Percentiles rank a stretch among this genome's conserved stretches.
These are phyloP conservation scores for Sarocladium kiliense DNA, from an alignment of 2,329 filamentous ascomycete genomes.

Conservation along the genomic window DNA sequence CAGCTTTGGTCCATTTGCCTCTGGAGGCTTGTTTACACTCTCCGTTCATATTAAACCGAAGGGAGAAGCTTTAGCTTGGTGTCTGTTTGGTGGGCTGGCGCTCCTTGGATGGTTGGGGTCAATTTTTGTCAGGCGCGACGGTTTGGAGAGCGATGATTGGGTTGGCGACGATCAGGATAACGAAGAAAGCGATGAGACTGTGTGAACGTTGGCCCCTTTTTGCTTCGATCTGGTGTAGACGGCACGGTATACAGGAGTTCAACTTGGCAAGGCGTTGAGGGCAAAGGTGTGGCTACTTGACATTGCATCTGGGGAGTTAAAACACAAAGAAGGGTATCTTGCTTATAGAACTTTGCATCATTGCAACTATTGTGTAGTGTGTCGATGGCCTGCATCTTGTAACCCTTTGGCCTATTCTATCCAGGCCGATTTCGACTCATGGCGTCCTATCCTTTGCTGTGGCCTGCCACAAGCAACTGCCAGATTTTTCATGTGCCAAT, in stretches of 20 bases:
- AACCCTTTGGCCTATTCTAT: too few relatives aligned
- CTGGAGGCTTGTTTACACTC: constrained; percentile 79
- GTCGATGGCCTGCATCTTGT: too few relatives aligned
- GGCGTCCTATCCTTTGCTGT: too few relatives aligned
- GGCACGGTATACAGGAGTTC: too few relatives aligned
- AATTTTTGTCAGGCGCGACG: constrained; percentile 65
- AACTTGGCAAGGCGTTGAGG: too few relatives aligned
- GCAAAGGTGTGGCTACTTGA: too few relatives aligned
- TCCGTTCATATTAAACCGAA: constrained; percentile 69
- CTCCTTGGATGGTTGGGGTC: constrained; percentile 76
- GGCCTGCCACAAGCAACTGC: neutral
- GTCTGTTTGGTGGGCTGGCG: constrained; percentile 77
- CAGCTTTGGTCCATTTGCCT: constrained; percentile 82
- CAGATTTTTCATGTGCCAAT: neutral
- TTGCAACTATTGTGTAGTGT: too few relatives aligned
- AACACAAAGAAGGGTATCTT: too few relatives aligned
- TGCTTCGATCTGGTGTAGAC: neutral
- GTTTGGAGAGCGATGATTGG: constrained; percentile 56
- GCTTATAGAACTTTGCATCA: too few relatives aligned
- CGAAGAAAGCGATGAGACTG: constrained; percentile 13
- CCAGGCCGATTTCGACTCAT: too few relatives aligned
- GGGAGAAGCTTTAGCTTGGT: constrained; percentile 82
- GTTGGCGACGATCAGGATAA: constrained; percentile 23
- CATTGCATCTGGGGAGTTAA: too few relatives aligned
- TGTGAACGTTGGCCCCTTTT: neutral